A percentile compares a stretch with the other conserved stretches of the same genome.
phyloP scores from a whole-genome alignment of 2,329 filamentous ascomycete genomes.

The Colletotrichum abscissum region DNA sequence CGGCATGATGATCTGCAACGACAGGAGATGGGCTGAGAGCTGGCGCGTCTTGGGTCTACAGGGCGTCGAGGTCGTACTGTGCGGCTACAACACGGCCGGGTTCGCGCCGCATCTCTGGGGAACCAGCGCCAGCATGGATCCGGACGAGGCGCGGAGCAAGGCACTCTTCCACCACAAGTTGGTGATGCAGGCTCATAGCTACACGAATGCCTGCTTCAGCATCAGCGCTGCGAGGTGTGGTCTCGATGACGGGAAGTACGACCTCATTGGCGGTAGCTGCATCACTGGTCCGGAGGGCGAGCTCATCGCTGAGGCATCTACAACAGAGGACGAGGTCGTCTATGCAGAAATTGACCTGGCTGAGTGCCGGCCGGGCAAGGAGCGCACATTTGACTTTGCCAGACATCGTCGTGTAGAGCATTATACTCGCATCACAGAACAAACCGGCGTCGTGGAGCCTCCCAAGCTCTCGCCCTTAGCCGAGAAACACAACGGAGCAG shows the following conservation, averaged over 20 bases:
- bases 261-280: constrained; percentile 61
- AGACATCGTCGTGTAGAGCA: constrained; percentile 55
- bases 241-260: constrained; percentile 48
- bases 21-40: constrained; percentile 63
- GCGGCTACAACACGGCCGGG: constrained; percentile 62
- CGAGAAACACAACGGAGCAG: not conserved
- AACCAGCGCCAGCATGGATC: constrained; percentile 45
- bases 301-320: constrained; percentile 60
- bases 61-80: constrained; percentile 47
- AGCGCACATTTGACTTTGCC: constrained; percentile 57
- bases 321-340: constrained; percentile 60
- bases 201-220: constrained; percentile 64
- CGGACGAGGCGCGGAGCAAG: constrained; percentile 49
- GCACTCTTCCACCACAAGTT: constrained; percentile 64
- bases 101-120: constrained; percentile 56
- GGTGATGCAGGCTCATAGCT: constrained; percentile 62
- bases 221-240: constrained; percentile 62
- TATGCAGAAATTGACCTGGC: constrained; percentile 60
- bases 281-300: constrained; percentile 61
- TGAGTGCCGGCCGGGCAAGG: constrained; percentile 59
- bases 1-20: constrained; percentile 68
- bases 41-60: constrained; percentile 62
- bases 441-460: constrained; percentile 48
- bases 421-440: constrained; percentile 51
- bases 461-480: not conserved